Percentiles rank a stretch among this genome's conserved stretches.
Evolutionary conservation across 2,329 filamentous ascomycete genomes (phyloP).

Genomic region (Mariannaea sp.): DNA sequence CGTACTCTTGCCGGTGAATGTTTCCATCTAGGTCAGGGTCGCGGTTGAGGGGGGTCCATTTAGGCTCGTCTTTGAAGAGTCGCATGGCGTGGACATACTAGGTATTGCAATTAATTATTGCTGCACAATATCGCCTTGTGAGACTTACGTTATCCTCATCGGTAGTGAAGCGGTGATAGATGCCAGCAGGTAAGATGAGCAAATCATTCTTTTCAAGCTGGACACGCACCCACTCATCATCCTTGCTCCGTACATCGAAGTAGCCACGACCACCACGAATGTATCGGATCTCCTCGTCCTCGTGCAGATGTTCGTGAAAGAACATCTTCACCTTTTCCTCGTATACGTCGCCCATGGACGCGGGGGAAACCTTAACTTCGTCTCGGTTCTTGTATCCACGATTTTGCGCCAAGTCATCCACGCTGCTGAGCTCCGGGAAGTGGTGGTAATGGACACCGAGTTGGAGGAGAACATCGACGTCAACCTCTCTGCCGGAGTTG

Average conservation of each 20-base stretch:
- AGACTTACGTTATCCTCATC: constrained; percentile 83
- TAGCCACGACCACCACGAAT: constrained; percentile 87
- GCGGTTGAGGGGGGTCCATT: constrained; percentile 94
- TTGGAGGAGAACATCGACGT: constrained; percentile 66
- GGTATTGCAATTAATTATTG: neutral
- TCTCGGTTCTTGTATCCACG: constrained; percentile 94
- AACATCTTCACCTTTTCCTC: constrained; percentile 93
- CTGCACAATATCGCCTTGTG: neutral
- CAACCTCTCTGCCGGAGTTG: constrained; percentile 76
- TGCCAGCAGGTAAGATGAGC: constrained; percentile 90
- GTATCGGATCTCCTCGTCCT: constrained; percentile 98
- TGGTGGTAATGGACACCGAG: constrained; percentile 83
- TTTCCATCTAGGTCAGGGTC: constrained; percentile 78
- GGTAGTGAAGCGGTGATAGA: constrained; percentile 97
- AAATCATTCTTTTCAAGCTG: constrained; percentile 83
- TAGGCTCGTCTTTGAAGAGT: constrained; percentile 96
- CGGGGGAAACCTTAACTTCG: constrained; percentile 85
- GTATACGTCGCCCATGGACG: constrained; percentile 83
- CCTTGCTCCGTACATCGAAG: constrained; percentile 86
- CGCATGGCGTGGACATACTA: constrained; percentile 96
- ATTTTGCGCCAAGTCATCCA: constrained; percentile 74
- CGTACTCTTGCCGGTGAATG: constrained; percentile 76
- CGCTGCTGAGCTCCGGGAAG: constrained; percentile 65
- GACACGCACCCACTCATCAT: constrained; percentile 89
- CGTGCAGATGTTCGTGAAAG: constrained; percentile 94